Base-by-base conservation (phyloP, 345 rosid genomes). In the Carallia brachiata region DNA sequence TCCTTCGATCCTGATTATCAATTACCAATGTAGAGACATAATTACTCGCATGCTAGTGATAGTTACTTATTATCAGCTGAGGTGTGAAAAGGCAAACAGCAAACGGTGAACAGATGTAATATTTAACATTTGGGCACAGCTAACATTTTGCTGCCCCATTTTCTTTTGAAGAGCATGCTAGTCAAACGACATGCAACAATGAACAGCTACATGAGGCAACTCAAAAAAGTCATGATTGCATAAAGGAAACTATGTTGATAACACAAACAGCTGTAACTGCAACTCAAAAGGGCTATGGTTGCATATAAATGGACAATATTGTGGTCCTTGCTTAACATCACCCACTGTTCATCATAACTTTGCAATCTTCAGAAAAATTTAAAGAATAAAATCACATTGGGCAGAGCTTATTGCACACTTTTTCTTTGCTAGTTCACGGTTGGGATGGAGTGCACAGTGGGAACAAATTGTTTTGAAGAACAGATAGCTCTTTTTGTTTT, bases 1-100 rank as follows among this genome's bases (percentile, higher is more conserved):
- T 85, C 80, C 98, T 90, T 64, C 98, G 81, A 23, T 89, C 94
- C 98, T 94, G 84, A 70, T 68, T 71, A 65, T 60, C 60, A 52
- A 44, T 53, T 23, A 70, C 62, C 66, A 50, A 75, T 40, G 58
- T 52, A 52, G 70, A 56, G 78, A 66, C 36, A 73, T n/a, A 53
- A 27, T 15, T 48, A 57, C 60, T 69, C 18, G 44, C 53, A 67
- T 52, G n/a, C 66, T 59, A 27, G 31, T 19, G 9, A 9, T n/a
- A 6, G 4, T 34, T 50, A 44, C 40, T 27, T 57, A 9, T 39
- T 4, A 52, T 52, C 48, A 19, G 13, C 4, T 13, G 52, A 23
- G 6, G 4, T 13, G 23, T 61, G 37, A 69, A 58, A n/a, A 52
- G 54, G 12, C 7, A 9, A 67, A 34, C 36, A 27, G 19, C 15